These are phyloP conservation scores for Mycena crocata DNA, from an alignment of 768 basidiomycete genomes.

Conservation along the genomic window DNA sequence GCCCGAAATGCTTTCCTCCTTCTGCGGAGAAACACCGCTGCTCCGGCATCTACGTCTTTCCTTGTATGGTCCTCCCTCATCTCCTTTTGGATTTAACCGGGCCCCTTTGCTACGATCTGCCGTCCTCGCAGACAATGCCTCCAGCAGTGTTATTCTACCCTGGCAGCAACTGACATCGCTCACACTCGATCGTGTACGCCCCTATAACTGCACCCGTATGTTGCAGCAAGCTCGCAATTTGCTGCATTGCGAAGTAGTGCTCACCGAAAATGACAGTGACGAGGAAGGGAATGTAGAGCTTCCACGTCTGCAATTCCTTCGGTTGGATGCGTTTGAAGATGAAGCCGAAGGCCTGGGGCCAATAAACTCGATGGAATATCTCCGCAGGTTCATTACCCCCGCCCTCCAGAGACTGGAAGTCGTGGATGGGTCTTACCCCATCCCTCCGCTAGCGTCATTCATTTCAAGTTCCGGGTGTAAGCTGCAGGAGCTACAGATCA, in stretches of 20 bases:
- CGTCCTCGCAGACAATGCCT: neutral
- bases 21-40: no score
- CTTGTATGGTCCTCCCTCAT: no score
- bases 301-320: neutral
- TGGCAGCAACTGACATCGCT: neutral
- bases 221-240: neutral
- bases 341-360: neutral
- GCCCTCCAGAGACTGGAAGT: neutral
- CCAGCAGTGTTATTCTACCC: neutral
- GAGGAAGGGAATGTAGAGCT: no score
- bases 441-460: neutral
- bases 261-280: neutral
- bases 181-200: neutral
- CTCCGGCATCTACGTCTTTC: no score
- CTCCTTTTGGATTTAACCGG: neutral
- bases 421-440: neutral
- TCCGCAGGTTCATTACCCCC: neutral
- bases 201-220: neutral
- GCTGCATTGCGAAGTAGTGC: no score
- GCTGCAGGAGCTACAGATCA: neutral
- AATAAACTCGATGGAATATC: neutral
- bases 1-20: no score
- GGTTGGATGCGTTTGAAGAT: neutral
- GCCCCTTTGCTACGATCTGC: neutral
- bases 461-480: neutral